Evolutionary conservation across 2,329 filamentous ascomycete genomes (phyloP).

Genomic region (Zymoseptoria passerinii): DNA sequence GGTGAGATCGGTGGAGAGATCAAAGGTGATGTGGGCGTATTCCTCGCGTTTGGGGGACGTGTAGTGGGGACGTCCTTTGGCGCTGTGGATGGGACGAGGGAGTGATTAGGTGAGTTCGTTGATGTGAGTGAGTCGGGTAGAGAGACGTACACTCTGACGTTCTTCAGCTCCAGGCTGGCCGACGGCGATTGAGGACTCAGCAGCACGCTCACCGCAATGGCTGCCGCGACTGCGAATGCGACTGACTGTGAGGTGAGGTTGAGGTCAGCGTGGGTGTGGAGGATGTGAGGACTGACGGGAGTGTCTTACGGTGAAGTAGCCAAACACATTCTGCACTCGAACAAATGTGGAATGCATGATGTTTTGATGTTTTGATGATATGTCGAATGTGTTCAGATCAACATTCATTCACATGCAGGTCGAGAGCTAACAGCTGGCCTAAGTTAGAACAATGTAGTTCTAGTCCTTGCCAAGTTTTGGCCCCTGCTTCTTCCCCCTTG

Average conservation of each 20-base stretch:
- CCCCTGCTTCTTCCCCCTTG: not conserved
- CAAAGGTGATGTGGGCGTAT: slow-evolving; percentile 90
- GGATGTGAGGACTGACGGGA: not conserved
- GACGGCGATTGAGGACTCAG: slow-evolving; percentile 59
- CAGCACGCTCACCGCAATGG: slow-evolving; percentile 76
- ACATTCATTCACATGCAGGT: not conserved
- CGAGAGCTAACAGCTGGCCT: not conserved
- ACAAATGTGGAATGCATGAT: slow-evolving; percentile 82
- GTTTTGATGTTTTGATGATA: slow-evolving; percentile 14
- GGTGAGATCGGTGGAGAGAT: slow-evolving; percentile 81
- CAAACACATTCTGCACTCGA: slow-evolving; percentile 84
- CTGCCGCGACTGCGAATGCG: slow-evolving; percentile 66
- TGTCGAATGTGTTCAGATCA: not conserved
- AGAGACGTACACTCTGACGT: slow-evolving; percentile 72
- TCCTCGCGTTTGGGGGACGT: slow-evolving; percentile 89
- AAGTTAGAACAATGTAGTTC: no score
- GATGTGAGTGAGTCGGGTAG: not conserved
- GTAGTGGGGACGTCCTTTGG: slow-evolving; percentile 90
- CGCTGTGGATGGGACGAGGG: slow-evolving; percentile 46
- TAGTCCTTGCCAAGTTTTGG: not conserved
- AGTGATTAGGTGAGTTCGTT: not conserved
- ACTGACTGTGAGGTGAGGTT: slow-evolving; percentile 49
- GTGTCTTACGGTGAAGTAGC: slow-evolving; percentile 67
- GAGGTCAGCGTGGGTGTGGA: not conserved
- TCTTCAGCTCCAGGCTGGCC: slow-evolving; percentile 57